Conservation (phyloP, 1,139 yeast genomes). For the Zygosaccharomyces pseudobailii region DNA sequence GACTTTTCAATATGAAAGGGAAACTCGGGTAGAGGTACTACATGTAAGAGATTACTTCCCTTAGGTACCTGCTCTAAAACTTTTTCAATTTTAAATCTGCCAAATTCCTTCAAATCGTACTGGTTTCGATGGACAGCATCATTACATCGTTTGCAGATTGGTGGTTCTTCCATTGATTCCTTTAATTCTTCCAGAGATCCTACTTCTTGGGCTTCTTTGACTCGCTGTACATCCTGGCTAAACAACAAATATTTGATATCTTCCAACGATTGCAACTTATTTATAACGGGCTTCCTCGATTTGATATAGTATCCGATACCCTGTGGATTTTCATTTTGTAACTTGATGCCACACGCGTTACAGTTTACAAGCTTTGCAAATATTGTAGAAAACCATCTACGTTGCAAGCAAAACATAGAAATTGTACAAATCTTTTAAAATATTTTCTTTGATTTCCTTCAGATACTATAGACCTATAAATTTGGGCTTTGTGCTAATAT, state of each 20-base stretch:
- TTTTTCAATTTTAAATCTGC: conserved; percentile 36
- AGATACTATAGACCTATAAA: too few relatives aligned
- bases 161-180: conserved; percentile 15
- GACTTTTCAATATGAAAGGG: conserved; percentile 53
- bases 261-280: conserved; percentile 17
- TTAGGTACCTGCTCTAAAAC: conserved; percentile 45
- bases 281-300: conserved; percentile 17
- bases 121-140: conserved; percentile 45
- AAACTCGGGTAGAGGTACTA: conserved; percentile 63
- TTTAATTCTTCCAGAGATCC: conserved; percentile 11
- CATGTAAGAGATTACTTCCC: conserved; percentile 50
- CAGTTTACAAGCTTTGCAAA: conserved; percentile 23
- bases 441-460: too few relatives aligned
- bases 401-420: background rate
- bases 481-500: too few relatives aligned
- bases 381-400: conserved; percentile 5
- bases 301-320: conserved; percentile 43
- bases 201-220: conserved; percentile 16
- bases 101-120: conserved; percentile 38
- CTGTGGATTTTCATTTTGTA: conserved; percentile 40
- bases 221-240: conserved; percentile 27
- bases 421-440: background rate
- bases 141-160: conserved; percentile 52
- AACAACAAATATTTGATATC: conserved; percentile 30
- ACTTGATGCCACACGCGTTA: conserved; percentile 48